Evolutionary conservation across 805 yeast species (phyloP).

Genomic region (Saccharomyces paradoxus): DNA sequence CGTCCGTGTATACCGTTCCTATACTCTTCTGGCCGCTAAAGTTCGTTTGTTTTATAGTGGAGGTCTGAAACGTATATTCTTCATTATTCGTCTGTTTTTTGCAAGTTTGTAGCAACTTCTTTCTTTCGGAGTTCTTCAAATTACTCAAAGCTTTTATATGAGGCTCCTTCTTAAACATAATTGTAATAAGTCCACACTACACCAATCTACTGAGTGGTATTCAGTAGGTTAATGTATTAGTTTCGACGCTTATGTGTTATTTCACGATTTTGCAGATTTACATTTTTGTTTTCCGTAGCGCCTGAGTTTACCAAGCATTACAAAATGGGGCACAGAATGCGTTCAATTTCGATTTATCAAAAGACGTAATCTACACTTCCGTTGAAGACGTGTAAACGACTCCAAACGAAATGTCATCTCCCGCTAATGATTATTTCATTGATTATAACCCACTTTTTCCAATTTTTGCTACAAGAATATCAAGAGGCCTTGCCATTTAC

Average conservation of each 20-base stretch:
- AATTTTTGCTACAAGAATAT: constrained; percentile 8
- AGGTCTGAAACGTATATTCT: constrained; percentile 38
- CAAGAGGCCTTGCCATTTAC: constrained; percentile 11
- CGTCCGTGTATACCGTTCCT: constrained; percentile 62
- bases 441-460: constrained; percentile 14
- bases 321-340: background rate
- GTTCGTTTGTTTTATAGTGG: constrained; percentile 48
- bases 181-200: background rate
- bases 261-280: background rate
- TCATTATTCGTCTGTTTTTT: constrained; percentile 27
- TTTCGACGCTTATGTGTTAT: background rate
- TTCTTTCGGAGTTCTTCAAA: constrained; percentile 73
- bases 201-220: background rate
- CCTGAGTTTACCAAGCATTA: background rate
- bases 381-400: background rate
- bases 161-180: constrained; percentile 32
- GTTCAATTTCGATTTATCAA: background rate
- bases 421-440: constrained; percentile 1
- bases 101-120: constrained; percentile 35
- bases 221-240: background rate
- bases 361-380: background rate
- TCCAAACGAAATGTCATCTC: background rate
- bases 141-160: constrained; percentile 68
- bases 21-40: constrained; percentile 46
- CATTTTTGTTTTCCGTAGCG: background rate